Base-by-base conservation (phyloP, 805 yeast genomes). In the Candida sakaeoensis region DNA sequence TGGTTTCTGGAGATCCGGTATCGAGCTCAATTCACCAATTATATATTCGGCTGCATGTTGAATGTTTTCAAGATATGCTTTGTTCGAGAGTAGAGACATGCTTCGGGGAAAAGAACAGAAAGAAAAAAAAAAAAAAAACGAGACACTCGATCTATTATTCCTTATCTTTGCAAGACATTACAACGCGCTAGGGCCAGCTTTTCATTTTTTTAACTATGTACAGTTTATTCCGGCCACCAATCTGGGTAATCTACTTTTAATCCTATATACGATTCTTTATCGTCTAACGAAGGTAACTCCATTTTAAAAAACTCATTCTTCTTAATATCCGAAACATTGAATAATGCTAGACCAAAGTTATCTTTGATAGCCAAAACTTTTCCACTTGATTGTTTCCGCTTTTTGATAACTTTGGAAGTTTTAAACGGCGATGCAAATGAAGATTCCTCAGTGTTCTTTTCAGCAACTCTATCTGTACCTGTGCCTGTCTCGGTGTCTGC, bases 261-360 rank as follows among this genome's bases (percentile, higher is more conserved):
- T 1, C 72, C 72, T 6, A 79, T 51, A 28, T 48, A 47, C 28
- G 51, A 51, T 4, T 58, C 38, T 2, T 52, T 53, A 19, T 46
- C 53, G 3, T 50, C 43, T 4, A 52, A 36, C 42, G 46, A 41
- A 2, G 61, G 63, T 2, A 62, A 34, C 33, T 57, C 50, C 45
- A 63, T 23, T 53, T 63, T 44, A 59, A 61, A 57, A 40, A 58
- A 17, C 53, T 54, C 46, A 64, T 65, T 57, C 62, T 71, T 53
- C 67, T 82, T 42, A 60, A 64, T 46, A 72, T 69, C 70, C 4
- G 63, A 63, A 37, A 68, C 51, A 25, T 61, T 71, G 10, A 85
- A 68, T 33, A 81, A 58, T 4, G 86, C 82, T 9, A 88, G 70
- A 0, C 95, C 96, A 17, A 74, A 54, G 44, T 80, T 77, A 2